These are phyloP conservation scores for Rubia tinctorum DNA, from an alignment of 305 asterid species.

Conservation along the genomic window DNA sequence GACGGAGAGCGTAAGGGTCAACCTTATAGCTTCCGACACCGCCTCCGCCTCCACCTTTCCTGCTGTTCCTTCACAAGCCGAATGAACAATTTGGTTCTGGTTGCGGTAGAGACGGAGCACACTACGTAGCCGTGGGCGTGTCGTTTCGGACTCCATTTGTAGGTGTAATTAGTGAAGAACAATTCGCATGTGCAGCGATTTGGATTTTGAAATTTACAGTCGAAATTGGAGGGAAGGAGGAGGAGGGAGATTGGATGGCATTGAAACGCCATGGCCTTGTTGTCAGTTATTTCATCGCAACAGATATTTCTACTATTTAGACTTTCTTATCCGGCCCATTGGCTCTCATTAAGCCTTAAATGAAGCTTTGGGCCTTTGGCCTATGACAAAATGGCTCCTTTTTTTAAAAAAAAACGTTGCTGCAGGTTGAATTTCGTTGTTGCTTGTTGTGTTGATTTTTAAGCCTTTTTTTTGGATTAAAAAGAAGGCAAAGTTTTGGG, in stretches of 20 bases:
- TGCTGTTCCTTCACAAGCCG: conserved; percentile 84
- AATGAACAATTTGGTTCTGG: conserved; percentile 40
- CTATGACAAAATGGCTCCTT: too few relatives aligned
- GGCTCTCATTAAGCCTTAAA: too few relatives aligned
- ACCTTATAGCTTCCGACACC: conserved; percentile 60
- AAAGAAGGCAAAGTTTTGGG: too few relatives aligned
- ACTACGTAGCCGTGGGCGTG: background rate
- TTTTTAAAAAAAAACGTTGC: too few relatives aligned
- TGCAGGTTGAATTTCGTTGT: too few relatives aligned
- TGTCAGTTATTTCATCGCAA: background rate
- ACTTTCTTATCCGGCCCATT: background rate
- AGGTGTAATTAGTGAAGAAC: background rate
- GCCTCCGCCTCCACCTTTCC: conserved; percentile 79
- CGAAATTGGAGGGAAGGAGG: conserved; percentile 5
- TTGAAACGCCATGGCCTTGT: background rate
- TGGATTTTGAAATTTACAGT: background rate
- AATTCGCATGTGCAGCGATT: background rate
- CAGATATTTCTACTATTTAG: background rate
- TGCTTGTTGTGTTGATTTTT: too few relatives aligned
- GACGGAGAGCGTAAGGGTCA: conserved; percentile 73
- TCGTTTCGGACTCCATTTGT: background rate
- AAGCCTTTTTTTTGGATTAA: too few relatives aligned
- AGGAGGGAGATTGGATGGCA: conserved; percentile 7
- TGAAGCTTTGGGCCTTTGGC: too few relatives aligned
- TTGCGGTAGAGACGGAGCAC: conserved; percentile 10